Base-by-base conservation (phyloP, 345 rosid genomes). In the Acer negundo region DNA sequence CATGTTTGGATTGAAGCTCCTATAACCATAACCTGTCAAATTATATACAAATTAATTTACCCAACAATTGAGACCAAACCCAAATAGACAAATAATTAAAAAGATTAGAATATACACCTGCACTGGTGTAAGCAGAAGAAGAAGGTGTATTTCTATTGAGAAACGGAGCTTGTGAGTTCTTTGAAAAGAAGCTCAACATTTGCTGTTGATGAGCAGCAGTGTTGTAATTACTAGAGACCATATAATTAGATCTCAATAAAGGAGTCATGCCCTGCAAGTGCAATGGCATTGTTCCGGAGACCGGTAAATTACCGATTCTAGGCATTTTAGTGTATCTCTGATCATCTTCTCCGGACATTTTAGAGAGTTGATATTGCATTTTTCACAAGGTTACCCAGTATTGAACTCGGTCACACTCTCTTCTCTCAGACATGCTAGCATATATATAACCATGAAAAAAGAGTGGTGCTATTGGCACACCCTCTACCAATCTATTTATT, bases 1-100 rank as follows among this genome's bases (percentile, higher is more conserved):
- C 93, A 88, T 84, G 86, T 69, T 81, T 76, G 86, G 81, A 82
- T 79, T 86, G 83, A 85, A 77, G 84, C 83, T 85, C 82, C 84
- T 85, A 59, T 78, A 78, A 49, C 88, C 86, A 79, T 78, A 81
- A 80, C 89, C 91, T 84, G 86, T 82, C 76, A 75, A 65, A 69
- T 23, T 11, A 59, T 16, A 79, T 16, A 19, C 11, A 46, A 53
- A 26, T 72, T 26, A 26, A 26, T 51, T 26, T 42, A 62, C 69
- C 61, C 69, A 26, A 9, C 67, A 69, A 11, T 73, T 67, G 69
- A 15, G 61, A 7, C 65, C n/a, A n/a, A 65, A n/a, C 38, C 13
- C 11, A 19, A 53, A 72, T 51, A 22, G 20, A 69, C 20, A 44
- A 15, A 42, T 63, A 26, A 1, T 26, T 26, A 31, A 16, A 7